These are phyloP conservation scores for Geranium brycei DNA, from an alignment of 345 rosid species.

Conservation along the genomic window DNA sequence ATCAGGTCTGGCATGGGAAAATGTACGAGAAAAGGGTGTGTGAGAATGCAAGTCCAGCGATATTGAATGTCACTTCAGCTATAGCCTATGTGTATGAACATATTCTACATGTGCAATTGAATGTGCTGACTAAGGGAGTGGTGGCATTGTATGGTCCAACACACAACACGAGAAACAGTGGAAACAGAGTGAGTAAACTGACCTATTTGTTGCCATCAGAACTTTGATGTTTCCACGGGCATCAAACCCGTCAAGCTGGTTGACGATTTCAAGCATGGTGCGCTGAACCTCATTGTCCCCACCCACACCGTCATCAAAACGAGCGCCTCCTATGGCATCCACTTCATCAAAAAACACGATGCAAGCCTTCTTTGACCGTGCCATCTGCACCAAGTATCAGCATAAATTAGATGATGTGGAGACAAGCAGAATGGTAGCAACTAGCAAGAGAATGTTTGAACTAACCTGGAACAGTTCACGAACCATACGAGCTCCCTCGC, in stretches of 20 bases:
- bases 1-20: slow-evolving; percentile 48
- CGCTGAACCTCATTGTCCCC: slow-evolving; percentile 76
- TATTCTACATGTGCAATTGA: too few relatives aligned
- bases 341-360: slow-evolving; percentile 80
- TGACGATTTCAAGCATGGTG: slow-evolving; percentile 81
- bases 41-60: too few relatives aligned
- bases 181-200: background rate
- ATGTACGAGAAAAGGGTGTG: too few relatives aligned
- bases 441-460: background rate
- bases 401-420: background rate
- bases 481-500: slow-evolving; percentile 99
- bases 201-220: slow-evolving; percentile 99
- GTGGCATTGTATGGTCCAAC: too few relatives aligned
- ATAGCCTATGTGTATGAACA: too few relatives aligned
- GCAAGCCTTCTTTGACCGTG: slow-evolving; percentile 77
- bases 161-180: too few relatives aligned
- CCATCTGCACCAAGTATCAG: slow-evolving; percentile 37
- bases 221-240: slow-evolving; percentile 97
- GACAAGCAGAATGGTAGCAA: background rate
- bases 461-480: slow-evolving; percentile 91
- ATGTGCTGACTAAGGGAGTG: too few relatives aligned
- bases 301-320: slow-evolving; percentile 75
- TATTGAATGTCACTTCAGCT: too few relatives aligned
- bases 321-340: slow-evolving; percentile 80
- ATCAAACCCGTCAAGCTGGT: slow-evolving; percentile 84